Evolutionary conservation across 495 filamentous ascomycete genomes (phyloP), one percentile per base, ranked within the genome.

Genomic region (Clohesyomyces aquaticus): DNA sequence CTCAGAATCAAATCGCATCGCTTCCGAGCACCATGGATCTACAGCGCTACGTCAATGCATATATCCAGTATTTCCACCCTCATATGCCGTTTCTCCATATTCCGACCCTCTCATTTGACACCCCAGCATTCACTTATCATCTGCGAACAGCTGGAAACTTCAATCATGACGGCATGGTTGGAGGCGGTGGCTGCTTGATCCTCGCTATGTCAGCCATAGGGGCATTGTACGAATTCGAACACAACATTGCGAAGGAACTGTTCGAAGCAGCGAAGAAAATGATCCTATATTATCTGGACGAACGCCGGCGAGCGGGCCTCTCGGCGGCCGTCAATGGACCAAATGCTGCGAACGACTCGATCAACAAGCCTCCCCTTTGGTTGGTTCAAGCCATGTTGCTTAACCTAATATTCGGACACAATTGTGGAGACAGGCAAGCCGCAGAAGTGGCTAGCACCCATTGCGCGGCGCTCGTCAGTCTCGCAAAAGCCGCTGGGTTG

Each of bases 381-480:
- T 82, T 98, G 26, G 91, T 98, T n/a, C 94, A 98, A 71, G 93
- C 94, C 0, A 97, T 98, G 94, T 82, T 98, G 27, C 81, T 98
- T 42, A 97, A 96, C 75, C 90, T 98, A 32, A 88, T 98, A 11
- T 98, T 96, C 68, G 95, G 95, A 10, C 91, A 98, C 68, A 92
- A 96, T 66, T 96, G 91, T 73, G 95, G 90, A 25, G 93, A 98
- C 71, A 94, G 93, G 76, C 85, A 82, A 32, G 88, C 91, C 14
- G 90, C 90, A 32, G 91, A 96, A 73, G 96, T 95, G 66, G 94
- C 94, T 2, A 90, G 86, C 63, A 96, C 87, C 1, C 94, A 97
- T 66, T 95, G 91, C 69, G 89, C 91, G 11, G 90, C 93, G 32
- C 77, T 98, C 49, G 91, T 97, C 42, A 93, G 90, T 71, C 83